A percentile compares a stretch with the other conserved stretches of the same genome.
Evolutionary conservation across 768 basidiomycete genomes (phyloP).

Genomic region (Clavulina sp.): DNA sequence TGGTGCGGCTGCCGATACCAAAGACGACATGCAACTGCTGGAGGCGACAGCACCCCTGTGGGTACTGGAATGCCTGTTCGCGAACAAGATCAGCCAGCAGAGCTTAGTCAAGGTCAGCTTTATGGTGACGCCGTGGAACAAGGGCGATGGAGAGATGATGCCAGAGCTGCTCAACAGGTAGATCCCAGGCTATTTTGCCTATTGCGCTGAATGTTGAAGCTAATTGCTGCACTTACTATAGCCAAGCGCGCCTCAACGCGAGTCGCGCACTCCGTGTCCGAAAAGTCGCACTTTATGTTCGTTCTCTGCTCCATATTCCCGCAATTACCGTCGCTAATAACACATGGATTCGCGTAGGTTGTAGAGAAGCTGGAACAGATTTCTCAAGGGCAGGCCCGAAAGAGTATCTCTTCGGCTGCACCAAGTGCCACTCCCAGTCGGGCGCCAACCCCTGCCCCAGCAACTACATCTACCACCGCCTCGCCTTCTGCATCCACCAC

Average conservation of each 20-base stretch:
- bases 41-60: constrained; percentile 75
- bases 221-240: constrained; percentile 24
- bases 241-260: constrained; percentile 77
- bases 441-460: too few species aligned
- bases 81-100: constrained; percentile 39
- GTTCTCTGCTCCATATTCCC: too few species aligned
- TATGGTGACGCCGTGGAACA: constrained; percentile 65
- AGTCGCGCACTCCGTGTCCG: constrained; percentile 69
- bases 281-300: constrained; percentile 69
- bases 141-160: constrained; percentile 34
- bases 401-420: not conserved
- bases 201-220: not conserved
- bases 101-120: constrained; percentile 68
- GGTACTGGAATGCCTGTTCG: constrained; percentile 73
- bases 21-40: constrained; percentile 33
- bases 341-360: too few species aligned
- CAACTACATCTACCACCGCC: too few species aligned
- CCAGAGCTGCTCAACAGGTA: constrained; percentile 78
- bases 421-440: not conserved
- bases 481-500: too few species aligned
- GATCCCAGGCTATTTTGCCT: constrained; percentile 18
- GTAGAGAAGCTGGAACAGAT: too few species aligned
- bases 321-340: too few species aligned
- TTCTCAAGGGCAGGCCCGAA: constrained; percentile 6
- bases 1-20: constrained; percentile 42